A percentile compares a stretch with the other conserved stretches of the same genome.
These are phyloP conservation scores for Penicillium cataractarum DNA, from an alignment of 495 filamentous ascomycete species.

Conservation along the genomic window DNA sequence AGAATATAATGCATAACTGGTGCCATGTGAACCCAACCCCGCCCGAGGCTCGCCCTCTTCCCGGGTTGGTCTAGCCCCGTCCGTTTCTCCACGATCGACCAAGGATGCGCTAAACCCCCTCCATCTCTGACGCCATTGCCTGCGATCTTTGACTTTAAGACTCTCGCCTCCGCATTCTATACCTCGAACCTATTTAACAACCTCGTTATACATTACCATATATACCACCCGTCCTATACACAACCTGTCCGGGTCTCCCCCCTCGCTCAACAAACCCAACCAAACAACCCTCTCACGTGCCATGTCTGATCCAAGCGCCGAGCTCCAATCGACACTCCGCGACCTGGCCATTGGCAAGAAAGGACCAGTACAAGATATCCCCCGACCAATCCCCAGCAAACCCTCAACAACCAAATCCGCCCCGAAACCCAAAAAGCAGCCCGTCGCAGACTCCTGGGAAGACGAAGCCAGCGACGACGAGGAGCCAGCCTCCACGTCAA, in stretches of 20 bases:
- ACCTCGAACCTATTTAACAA: not conserved
- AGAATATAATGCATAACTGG: not conserved
- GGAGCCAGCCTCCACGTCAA: slow-evolving; percentile 30
- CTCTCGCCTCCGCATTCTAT: slow-evolving; percentile 9
- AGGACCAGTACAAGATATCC: slow-evolving; percentile 39
- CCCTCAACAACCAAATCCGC: slow-evolving; percentile 15
- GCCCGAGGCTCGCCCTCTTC: slow-evolving; percentile 10
- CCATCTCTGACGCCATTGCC: slow-evolving; percentile 31
- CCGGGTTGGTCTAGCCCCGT: slow-evolving; percentile 28
- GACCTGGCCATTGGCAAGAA: slow-evolving; percentile 48
- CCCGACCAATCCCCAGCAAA: slow-evolving; percentile 27
- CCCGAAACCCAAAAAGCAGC: slow-evolving; percentile 42
- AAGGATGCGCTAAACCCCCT: slow-evolving; percentile 17
- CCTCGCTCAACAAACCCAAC: not conserved
- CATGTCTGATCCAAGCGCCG: slow-evolving; percentile 35
- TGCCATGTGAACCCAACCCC: not conserved
- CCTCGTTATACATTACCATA: not conserved
- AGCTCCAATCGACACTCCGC: slow-evolving; percentile 50
- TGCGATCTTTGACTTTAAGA: slow-evolving; percentile 17
- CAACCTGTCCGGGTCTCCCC: not conserved
- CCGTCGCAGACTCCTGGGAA: slow-evolving; percentile 84
- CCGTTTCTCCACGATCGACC: slow-evolving; percentile 35
- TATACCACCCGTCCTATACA: slow-evolving; percentile 7
- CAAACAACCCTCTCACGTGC: slow-evolving; percentile 10
- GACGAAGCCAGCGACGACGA: slow-evolving; percentile 61